Base-by-base conservation (phyloP, 768 basidiomycete species). In the Mrakia gelida region DNA sequence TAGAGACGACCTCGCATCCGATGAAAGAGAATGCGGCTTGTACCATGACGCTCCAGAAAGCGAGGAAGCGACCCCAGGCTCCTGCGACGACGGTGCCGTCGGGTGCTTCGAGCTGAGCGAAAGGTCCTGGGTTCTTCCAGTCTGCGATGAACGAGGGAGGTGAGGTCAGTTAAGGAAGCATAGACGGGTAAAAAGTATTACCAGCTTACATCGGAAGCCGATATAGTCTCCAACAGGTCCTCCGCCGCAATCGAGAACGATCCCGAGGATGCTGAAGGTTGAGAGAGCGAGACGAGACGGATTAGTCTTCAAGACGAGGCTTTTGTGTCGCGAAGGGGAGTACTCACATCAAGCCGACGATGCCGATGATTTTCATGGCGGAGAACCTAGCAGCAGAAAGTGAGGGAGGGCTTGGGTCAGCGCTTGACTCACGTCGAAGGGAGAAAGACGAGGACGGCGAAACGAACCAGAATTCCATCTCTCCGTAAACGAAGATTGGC, bases 401-500 rank as follows among this genome's bases (percentile, higher is more conserved):
- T 1, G 18, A 52, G 2, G 45, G 13, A 52, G 16, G 15, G 18
- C 2, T 16, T 4, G 18, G 2, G 18, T 52, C 49, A 52, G 49
- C 18, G 49, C 16, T 2, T 7, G 49, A 13, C 4, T 21, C 49
- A 16, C 16, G 18, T 4, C 16, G 49, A 52, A 52, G 49, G 15
- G 18, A 21, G 49, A 52, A 7, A 52, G 16, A 13, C 16, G 15
- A 21, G 8, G 38, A 38, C 38, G 3, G 38, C 38, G 49, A 52
- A 21, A 52, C 49, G 49, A 21, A 52, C 49, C 49, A 75, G 56
- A 70, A 79, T 28, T 79, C 78, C 11, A 79, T 38, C 80, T 87
- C 87, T 26, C 89, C 89, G 78, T 88, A 89, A 3, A 80, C 81
- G 32, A 82, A 74, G 16, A 81, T 86, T 74, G 81, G 87, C 63